Evolutionary conservation across 805 yeast genomes (phyloP), one percentile per base, ranked within the genome.

Genomic region (Kurtzmaniella fragi): DNA sequence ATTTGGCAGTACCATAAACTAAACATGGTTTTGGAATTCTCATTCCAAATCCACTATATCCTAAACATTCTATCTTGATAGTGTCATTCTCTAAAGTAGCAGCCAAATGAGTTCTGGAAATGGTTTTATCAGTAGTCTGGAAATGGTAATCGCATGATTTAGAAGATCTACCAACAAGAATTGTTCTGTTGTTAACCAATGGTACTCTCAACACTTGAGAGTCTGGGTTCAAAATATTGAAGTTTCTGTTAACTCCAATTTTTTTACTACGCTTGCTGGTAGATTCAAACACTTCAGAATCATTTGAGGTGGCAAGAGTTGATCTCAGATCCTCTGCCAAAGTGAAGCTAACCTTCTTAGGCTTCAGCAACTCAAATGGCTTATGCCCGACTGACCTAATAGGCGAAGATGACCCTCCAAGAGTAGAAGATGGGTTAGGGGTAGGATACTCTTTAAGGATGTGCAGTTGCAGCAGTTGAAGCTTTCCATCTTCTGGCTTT

Each of bases 1-100:
- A 41, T 8, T 48, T 38, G 30, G 49, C 50, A 12, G 57, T 49
- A 4, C 54, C 52, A 38, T 44, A 50, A 13, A 68, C 67, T 12
- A 51, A 49, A 39, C 72, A 68, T 13, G 62, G 50, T 39, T 57
- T 61, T 0, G 95, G 93, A 31, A 87, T 73, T 4, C 75, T 68
- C 14, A 89, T 74, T 8, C 75, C 71, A 37, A 85, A 63, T 9
- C 97, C 96, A 57, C 91, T 91, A 62, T 80, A 75, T 3, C 98
- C 97, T 39, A 78, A 58, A 59, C 97, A 91, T 33, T 74, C 74
- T 37, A 91, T 56, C 12, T 62, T 65, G 33, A 87, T 57, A 27
- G 73, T 63, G 9, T 57, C 56, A 3, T 52, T 53, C 1, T 64
- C 49, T 53, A 74, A 80, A 17, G 71, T 62, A 2, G 84, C 52